Conservation (phyloP, 495 filamentous ascomycete species). For the Hypoxylon fragiforme region DNA sequence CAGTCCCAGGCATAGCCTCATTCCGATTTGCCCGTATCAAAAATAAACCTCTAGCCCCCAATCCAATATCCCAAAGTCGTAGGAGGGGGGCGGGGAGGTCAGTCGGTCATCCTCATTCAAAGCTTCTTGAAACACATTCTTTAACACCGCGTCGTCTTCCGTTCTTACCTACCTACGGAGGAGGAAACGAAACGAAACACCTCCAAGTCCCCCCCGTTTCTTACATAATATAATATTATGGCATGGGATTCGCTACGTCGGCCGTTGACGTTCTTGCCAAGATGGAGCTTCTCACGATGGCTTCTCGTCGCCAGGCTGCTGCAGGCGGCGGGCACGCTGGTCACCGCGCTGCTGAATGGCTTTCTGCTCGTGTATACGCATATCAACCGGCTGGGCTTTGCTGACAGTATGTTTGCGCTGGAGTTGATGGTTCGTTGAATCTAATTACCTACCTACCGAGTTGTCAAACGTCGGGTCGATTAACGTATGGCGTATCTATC, state of each 20-base stretch:
- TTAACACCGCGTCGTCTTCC: slow-evolving; percentile 6
- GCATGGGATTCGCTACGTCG: slow-evolving; percentile 30
- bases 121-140: slow-evolving; percentile 28
- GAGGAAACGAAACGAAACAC: slow-evolving; percentile 2
- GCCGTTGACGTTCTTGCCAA: slow-evolving; percentile 6
- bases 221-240: too few species aligned
- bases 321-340: slow-evolving; percentile 37
- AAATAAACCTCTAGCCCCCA: slow-evolving; percentile 7
- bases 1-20: slow-evolving; percentile 31
- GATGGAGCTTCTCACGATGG: slow-evolving; percentile 38
- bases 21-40: slow-evolving; percentile 16
- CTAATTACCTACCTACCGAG: neutral
- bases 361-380: slow-evolving; percentile 42
- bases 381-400: slow-evolving; percentile 27
- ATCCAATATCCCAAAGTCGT: slow-evolving; percentile 1
- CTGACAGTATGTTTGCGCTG: slow-evolving; percentile 36
- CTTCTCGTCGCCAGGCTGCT: slow-evolving; percentile 38
- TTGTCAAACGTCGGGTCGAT: too few species aligned
- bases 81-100: too few species aligned
- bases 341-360: slow-evolving; percentile 40
- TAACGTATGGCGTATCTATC: neutral
- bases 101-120: slow-evolving; percentile 9
- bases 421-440: slow-evolving; percentile 44
- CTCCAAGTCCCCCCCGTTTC: slow-evolving; percentile 5
- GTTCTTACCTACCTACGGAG: too few species aligned